Percentiles rank a stretch among this genome's conserved stretches.
Conservation (phyloP, 345 rosid genomes). For the Aquilaria sinensis region DNA sequence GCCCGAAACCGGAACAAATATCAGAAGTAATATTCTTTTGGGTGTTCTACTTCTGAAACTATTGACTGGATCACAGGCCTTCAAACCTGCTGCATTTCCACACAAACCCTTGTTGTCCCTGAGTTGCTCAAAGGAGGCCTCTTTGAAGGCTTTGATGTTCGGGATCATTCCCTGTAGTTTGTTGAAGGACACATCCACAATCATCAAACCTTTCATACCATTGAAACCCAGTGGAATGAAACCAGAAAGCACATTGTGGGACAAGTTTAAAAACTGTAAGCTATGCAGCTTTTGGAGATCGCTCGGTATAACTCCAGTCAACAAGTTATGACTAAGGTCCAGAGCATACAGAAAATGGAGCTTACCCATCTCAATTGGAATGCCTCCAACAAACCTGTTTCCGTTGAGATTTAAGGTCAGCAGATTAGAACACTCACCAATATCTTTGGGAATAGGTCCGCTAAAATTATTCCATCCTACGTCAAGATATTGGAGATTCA, state of each 20-base stretch:
- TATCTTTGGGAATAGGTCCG: too few relatives aligned
- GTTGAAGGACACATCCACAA: slow-evolving; percentile 18
- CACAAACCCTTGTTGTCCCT: neutral
- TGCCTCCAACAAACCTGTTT: slow-evolving; percentile 5
- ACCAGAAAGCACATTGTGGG: slow-evolving; percentile 19
- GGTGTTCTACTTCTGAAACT: too few relatives aligned
- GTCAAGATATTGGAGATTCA: neutral
- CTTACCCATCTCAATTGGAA: slow-evolving; percentile 10
- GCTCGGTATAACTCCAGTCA: slow-evolving; percentile 16
- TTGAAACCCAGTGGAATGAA: slow-evolving; percentile 15
- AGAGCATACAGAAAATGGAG: slow-evolving; percentile 4
- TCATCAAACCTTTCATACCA: slow-evolving; percentile 8
- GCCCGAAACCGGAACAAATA: too few relatives aligned
- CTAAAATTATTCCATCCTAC: too few relatives aligned
- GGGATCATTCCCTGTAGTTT: slow-evolving; percentile 21
- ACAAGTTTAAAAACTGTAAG: slow-evolving; percentile 9
- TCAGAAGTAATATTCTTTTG: too few relatives aligned
- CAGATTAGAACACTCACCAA: too few relatives aligned
- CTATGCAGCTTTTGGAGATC: neutral
- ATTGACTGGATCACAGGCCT: neutral
- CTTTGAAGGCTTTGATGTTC: neutral
- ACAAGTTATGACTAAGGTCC: slow-evolving; percentile 29
- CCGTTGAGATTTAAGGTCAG: slow-evolving; percentile 12
- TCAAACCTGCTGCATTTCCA: slow-evolving; percentile 1
- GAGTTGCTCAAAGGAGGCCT: neutral